These are phyloP conservation scores for Glycine tomentella DNA, from an alignment of 306 rosid species.

Conservation along the genomic window DNA sequence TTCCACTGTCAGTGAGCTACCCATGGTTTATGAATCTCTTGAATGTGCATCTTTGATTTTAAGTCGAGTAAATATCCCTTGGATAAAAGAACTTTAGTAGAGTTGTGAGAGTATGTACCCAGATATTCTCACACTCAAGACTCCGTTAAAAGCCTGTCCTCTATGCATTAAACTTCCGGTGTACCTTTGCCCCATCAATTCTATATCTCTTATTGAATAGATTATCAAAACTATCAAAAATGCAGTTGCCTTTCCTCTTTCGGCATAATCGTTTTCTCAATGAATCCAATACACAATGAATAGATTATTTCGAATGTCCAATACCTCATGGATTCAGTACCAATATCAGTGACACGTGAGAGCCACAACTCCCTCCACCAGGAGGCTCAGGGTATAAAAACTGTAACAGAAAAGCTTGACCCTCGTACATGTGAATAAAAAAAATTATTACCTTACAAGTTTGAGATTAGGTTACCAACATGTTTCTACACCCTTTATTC, in stretches of 20 bases:
- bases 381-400: background rate
- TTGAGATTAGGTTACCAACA: slow-evolving; percentile 2
- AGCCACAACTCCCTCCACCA: background rate
- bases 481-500: slow-evolving; percentile 30
- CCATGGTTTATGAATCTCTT: too few species aligned
- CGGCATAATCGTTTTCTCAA: background rate
- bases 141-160: too few species aligned
- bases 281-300: background rate
- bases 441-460: background rate
- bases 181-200: too few species aligned
- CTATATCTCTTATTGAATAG: too few species aligned
- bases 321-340: background rate
- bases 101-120: too few species aligned
- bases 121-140: too few species aligned
- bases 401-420: background rate
- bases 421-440: slow-evolving; percentile 1
- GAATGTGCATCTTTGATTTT: too few species aligned
- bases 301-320: background rate
- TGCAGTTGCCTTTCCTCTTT: slow-evolving; percentile 11
- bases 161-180: too few species aligned
- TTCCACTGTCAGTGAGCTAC: too few species aligned
- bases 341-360: background rate
- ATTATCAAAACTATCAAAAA: background rate
- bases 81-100: too few species aligned
- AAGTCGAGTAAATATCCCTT: too few species aligned